A percentile compares a stretch with the other conserved stretches of the same genome.
phyloP scores from a whole-genome alignment of 2,329 filamentous ascomycete genomes.

The Aspergillus pseudotamarii region DNA sequence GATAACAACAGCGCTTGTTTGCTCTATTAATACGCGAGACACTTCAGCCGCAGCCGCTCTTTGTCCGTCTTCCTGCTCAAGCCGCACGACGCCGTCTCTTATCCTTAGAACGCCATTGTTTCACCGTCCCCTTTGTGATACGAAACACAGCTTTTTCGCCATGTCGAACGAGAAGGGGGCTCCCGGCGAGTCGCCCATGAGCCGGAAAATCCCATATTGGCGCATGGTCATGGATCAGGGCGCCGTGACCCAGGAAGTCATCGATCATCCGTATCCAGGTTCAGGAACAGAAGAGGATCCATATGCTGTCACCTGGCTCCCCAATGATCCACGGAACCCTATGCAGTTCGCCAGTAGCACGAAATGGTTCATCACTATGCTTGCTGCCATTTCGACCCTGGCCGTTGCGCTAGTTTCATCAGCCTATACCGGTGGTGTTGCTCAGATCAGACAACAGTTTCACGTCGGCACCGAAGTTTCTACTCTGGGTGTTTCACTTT shows the following conservation, averaged over 20 bases:
- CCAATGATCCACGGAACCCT: constrained; percentile 47
- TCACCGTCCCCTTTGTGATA: background rate
- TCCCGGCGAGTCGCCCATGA: constrained; percentile 25
- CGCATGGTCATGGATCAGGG: constrained; percentile 36
- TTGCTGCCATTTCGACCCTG: constrained; percentile 44
- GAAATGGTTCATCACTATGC: constrained; percentile 46
- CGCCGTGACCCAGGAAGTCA: constrained; percentile 38
- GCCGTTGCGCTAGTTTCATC: constrained; percentile 48
- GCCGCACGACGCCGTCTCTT: background rate
- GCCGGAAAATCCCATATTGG: constrained; percentile 39
- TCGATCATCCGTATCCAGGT: constrained; percentile 37
- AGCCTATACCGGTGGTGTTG: constrained; percentile 45
- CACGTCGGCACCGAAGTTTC: constrained; percentile 39
- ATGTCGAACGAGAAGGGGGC: constrained; percentile 31
- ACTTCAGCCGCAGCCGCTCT: background rate
- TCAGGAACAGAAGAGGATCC: constrained; percentile 47
- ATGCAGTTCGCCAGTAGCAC: constrained; percentile 34
- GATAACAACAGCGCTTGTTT: background rate
- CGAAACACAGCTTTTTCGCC: constrained; percentile 11
- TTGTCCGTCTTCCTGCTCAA: background rate
- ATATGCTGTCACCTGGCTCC: constrained; percentile 47
- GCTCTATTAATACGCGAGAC: background rate
- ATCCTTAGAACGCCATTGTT: background rate
- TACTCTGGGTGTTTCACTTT: constrained; percentile 49
- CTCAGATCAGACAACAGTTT: constrained; percentile 40